Evolutionary conservation across 208 protist species (phyloP).

Genomic region (Porcisia hertigi): DNA sequence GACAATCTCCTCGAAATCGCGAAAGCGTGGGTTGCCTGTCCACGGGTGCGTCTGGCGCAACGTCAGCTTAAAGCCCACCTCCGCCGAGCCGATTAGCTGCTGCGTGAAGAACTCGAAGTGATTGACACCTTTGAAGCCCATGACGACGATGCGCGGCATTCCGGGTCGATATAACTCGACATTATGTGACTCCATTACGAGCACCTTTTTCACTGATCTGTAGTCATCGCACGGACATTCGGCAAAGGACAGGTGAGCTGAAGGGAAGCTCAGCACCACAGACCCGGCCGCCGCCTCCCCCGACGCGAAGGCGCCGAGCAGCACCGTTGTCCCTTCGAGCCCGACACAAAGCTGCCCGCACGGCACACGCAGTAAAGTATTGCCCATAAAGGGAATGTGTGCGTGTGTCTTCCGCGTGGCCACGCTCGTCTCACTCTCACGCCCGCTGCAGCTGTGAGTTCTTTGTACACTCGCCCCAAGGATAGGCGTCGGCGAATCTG

Average conservation of each 20-base stretch:
- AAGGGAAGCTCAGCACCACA: conserved; percentile 65
- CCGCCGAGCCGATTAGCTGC: conserved; percentile 56
- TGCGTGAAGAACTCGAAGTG: conserved; percentile 83
- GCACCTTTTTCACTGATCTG: conserved; percentile 64
- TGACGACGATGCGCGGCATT: conserved; percentile 53
- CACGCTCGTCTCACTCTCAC: conserved; percentile 4
- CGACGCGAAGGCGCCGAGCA: conserved; percentile 56
- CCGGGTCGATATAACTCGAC: conserved; percentile 78
- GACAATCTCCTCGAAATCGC: conserved; percentile 88
- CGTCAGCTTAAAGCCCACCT: conserved; percentile 72
- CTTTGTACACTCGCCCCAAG: background rate
- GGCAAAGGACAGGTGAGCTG: conserved; percentile 63
- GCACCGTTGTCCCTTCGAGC: conserved; percentile 58
- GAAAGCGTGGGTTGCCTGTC: conserved; percentile 88
- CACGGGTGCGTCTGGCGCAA: conserved; percentile 83
- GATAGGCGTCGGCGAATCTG: background rate
- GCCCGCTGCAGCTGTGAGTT: conserved; percentile 7
- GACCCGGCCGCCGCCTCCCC: conserved; percentile 47
- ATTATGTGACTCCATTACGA: conserved; percentile 71
- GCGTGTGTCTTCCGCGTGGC: conserved; percentile 10
- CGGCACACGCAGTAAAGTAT: conserved; percentile 54
- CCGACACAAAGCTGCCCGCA: conserved; percentile 66
- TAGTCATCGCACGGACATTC: conserved; percentile 73
- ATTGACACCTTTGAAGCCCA: conserved; percentile 78
- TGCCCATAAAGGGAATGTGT: conserved; percentile 73